phyloP scores from a whole-genome alignment of 371 early-diverging fungal species.

The Mortierella sp. region DNA sequence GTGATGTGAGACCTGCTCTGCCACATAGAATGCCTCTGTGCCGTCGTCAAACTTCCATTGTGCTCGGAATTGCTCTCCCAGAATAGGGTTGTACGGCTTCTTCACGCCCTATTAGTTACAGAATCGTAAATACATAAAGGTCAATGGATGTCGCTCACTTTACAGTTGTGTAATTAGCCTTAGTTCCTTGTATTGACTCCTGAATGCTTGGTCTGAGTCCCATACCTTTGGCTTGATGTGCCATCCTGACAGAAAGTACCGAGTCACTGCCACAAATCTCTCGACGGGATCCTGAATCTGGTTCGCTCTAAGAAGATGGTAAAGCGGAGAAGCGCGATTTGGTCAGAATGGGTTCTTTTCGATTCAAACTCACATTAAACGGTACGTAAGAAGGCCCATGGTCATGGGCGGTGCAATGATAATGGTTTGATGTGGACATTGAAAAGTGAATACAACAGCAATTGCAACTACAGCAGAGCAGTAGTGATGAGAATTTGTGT shows the following conservation, averaged over 20 bases:
- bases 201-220: not conserved
- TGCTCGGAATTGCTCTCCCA: constrained; percentile 95
- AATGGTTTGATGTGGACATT: not conserved
- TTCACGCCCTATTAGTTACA: constrained; percentile 84
- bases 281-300: constrained; percentile 79
- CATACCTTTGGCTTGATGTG: constrained; percentile 93
- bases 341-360: not conserved
- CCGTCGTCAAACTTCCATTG: constrained; percentile 79
- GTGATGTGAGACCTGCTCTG: constrained; percentile 97
- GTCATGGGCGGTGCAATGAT: not conserved
- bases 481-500: not conserved
- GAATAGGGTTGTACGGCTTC: constrained; percentile 97
- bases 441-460: not conserved
- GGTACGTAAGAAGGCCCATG: not conserved
- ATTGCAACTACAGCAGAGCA: not conserved
- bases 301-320: constrained; percentile 61
- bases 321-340: not conserved
- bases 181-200: not conserved
- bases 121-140: not conserved
- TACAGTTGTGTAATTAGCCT: not conserved
- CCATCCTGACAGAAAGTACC: constrained; percentile 95
- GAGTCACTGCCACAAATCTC: constrained; percentile 88
- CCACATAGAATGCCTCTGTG: constrained; percentile 84
- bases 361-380: not conserved
- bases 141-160: not conserved